Evolutionary conservation across 176 grass and related monocot genomes (phyloP).

Genomic region (Olyra latifolia): DNA sequence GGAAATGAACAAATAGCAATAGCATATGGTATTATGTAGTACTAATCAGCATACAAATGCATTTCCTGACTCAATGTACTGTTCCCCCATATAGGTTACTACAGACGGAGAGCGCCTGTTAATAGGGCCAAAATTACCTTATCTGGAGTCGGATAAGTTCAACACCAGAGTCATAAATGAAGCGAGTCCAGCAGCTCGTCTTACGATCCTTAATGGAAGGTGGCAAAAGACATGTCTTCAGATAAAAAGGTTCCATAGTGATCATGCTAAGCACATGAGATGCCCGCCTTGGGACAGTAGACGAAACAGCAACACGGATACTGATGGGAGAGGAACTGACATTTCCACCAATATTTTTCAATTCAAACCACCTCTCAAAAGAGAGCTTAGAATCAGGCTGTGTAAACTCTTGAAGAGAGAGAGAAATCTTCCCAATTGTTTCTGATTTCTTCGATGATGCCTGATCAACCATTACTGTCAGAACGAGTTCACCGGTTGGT

Average conservation of each 20-base stretch:
- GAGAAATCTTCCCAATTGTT: constrained; percentile 65
- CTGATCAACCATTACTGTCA: constrained; percentile 59
- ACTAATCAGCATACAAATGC: not conserved
- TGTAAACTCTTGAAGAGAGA: constrained; percentile 67
- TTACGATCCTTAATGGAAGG: constrained; percentile 40
- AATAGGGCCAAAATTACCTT: constrained; percentile 47
- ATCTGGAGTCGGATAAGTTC: constrained; percentile 72
- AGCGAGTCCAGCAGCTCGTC: constrained; percentile 47
- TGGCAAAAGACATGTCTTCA: constrained; percentile 59
- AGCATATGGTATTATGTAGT: not conserved
- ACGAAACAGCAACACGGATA: constrained; percentile 70
- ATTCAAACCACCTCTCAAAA: constrained; percentile 77
- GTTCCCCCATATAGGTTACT: not conserved
- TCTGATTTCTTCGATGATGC: constrained; percentile 42
- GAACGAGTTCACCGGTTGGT: constrained; percentile 64
- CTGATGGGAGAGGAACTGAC: constrained; percentile 40
- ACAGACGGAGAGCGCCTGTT: not conserved
- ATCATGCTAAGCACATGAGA: constrained; percentile 57
- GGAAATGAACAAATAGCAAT: not conserved
- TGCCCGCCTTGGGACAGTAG: constrained; percentile 44
- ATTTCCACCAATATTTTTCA: constrained; percentile 53
- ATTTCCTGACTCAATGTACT: not conserved
- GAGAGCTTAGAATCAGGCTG: constrained; percentile 67
- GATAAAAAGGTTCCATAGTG: constrained; percentile 45
- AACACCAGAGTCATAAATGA: constrained; percentile 58